Conservation (phyloP, 2,329 filamentous ascomycete genomes). For the Penicillium brevicompactum region DNA sequence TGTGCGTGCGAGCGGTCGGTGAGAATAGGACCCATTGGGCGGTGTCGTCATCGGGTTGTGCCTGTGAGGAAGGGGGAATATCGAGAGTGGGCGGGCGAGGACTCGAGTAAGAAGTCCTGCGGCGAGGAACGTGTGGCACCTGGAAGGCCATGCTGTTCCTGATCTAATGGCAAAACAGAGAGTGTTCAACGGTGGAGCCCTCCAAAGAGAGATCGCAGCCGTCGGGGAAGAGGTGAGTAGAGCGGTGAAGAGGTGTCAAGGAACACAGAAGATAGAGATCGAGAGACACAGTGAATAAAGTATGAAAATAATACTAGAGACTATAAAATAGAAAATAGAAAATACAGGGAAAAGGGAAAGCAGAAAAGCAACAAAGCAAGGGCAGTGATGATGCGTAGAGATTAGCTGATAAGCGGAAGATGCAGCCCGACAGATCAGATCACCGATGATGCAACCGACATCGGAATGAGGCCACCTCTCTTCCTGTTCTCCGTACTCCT, state of each 20-base stretch:
- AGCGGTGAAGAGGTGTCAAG: neutral
- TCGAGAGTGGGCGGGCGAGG: slow-evolving; percentile 32
- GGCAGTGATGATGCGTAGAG: neutral
- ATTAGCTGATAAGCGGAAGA: slow-evolving; percentile 9
- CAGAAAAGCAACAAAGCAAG: neutral
- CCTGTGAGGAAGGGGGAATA: slow-evolving; percentile 26
- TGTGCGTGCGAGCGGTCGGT: slow-evolving; percentile 70
- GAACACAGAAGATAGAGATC: neutral
- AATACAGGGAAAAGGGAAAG: neutral
- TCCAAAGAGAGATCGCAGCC: neutral
- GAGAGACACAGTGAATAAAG: neutral
- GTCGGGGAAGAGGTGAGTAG: neutral
- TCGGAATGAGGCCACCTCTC: slow-evolving; percentile 7
- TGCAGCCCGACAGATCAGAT: slow-evolving; percentile 1
- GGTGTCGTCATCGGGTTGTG: slow-evolving; percentile 65
- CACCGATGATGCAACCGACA: slow-evolving; percentile 21
- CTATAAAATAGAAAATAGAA: too few species aligned
- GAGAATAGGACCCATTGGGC: slow-evolving; percentile 98
- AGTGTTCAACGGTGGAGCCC: neutral
- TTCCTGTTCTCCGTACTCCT: neutral
- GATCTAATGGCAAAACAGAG: slow-evolving; percentile 6
- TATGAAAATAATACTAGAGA: too few species aligned
- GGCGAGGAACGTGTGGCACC: slow-evolving; percentile 38
- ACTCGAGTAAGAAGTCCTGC: slow-evolving; percentile 36
- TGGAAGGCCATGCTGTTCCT: slow-evolving; percentile 40